Evolutionary conservation across 202 grass and related monocot species (phyloP).

Genomic region (Panicum virgatum): DNA sequence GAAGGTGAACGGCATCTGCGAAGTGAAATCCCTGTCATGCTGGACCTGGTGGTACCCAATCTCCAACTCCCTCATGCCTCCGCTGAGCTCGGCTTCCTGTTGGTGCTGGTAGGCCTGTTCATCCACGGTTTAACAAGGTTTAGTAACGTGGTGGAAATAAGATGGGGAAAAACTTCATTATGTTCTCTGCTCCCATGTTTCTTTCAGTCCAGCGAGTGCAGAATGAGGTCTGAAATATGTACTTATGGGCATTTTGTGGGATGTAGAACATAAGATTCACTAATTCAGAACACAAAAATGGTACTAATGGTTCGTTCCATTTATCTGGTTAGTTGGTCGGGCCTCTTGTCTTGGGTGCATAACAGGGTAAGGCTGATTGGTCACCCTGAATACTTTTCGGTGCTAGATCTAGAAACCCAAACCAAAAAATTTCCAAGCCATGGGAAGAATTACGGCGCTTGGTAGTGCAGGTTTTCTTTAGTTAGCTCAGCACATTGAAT

Average conservation of each 20-base stretch:
- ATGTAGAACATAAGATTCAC: background rate
- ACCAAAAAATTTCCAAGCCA: background rate
- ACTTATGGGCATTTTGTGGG: background rate
- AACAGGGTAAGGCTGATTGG: background rate
- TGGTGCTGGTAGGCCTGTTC: conserved; percentile 32
- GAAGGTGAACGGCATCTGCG: conserved; percentile 90
- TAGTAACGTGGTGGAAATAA: background rate
- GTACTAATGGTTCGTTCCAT: background rate
- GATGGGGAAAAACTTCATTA: background rate
- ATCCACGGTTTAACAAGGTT: no score
- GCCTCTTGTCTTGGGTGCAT: background rate
- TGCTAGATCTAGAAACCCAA: background rate
- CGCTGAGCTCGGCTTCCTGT: conserved; percentile 47
- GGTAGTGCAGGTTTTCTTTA: background rate
- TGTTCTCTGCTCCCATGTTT: conserved; percentile 6
- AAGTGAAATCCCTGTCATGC: conserved; percentile 65
- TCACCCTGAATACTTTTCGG: background rate
- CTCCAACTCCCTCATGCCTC: conserved; percentile 71
- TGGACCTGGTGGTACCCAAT: conserved; percentile 63
- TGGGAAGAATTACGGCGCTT: background rate
- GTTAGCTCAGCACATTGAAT: background rate
- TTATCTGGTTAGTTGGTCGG: conserved; percentile 16
- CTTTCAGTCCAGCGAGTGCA: background rate
- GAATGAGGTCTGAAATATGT: background rate
- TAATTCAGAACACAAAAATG: background rate